phyloP scores from a whole-genome alignment of 148 eudicot species.

The Suaeda aralocaspica region DNA sequence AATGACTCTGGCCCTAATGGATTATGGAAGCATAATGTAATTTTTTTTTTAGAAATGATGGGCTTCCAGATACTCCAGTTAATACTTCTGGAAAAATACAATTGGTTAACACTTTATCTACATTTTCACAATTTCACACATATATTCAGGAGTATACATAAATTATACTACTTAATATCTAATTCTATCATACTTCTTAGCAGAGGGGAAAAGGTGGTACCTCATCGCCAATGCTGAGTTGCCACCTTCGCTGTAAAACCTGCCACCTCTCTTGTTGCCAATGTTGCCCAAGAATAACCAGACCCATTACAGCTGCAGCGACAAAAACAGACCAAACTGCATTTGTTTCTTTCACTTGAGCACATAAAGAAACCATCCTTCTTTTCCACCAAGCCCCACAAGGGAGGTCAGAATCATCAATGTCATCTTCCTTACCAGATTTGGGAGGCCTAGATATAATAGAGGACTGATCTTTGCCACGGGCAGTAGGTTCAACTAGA shows the following conservation, averaged over 20 bases:
- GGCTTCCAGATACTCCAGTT: not conserved
- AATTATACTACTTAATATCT: not conserved
- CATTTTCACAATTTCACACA: too few relatives aligned
- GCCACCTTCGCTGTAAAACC: slow-evolving; percentile 63
- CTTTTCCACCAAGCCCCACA: slow-evolving; percentile 87
- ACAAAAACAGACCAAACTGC: slow-evolving; percentile 74
- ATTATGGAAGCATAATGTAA: not conserved
- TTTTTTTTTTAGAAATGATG: not conserved
- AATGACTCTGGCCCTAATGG: not conserved
- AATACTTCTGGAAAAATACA: not conserved
- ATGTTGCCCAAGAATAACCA: slow-evolving; percentile 68
- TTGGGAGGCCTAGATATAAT: slow-evolving; percentile 24
- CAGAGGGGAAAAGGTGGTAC: slow-evolving; percentile 24
- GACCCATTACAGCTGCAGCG: slow-evolving; percentile 94
- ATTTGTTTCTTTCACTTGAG: slow-evolving; percentile 78
- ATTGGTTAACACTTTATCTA: not conserved
- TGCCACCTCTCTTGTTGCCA: slow-evolving; percentile 83
- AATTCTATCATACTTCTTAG: not conserved
- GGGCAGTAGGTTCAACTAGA: slow-evolving; percentile 36
- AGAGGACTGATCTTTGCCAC: slow-evolving; percentile 30
- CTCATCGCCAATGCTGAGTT: slow-evolving; percentile 50
- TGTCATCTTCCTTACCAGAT: slow-evolving; percentile 34
- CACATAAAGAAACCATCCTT: slow-evolving; percentile 50
- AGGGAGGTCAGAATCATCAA: slow-evolving; percentile 52
- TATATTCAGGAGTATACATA: not conserved